Evolutionary conservation across 768 basidiomycete genomes (phyloP).

Genomic region (Termitomyces sp.): DNA sequence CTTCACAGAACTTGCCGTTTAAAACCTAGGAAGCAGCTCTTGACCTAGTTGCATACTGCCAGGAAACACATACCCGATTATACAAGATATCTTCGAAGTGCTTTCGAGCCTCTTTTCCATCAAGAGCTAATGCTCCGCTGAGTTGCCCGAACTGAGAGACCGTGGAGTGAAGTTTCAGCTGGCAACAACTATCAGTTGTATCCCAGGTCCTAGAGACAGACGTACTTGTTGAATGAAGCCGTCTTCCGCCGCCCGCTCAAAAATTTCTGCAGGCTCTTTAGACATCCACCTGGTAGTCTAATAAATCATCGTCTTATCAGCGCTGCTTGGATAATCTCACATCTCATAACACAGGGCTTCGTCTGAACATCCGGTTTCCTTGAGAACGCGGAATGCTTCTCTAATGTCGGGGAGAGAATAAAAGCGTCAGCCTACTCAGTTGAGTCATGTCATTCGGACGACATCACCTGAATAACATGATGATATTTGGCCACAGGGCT

Average conservation of each 20-base stretch:
- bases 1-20: constrained; percentile 51
- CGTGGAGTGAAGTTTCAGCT: constrained; percentile 57
- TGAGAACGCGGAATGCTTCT: constrained; percentile 55
- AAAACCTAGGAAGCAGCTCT: constrained; percentile 32
- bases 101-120: constrained; percentile 39
- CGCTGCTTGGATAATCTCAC: constrained; percentile 20
- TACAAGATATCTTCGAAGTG: constrained; percentile 57
- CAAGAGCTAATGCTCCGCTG: constrained; percentile 49
- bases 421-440: background rate
- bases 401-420: constrained; percentile 19
- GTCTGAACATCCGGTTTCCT: constrained; percentile 61
- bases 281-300: constrained; percentile 52
- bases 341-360: constrained; percentile 65
- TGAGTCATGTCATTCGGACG: background rate
- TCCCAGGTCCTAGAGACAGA: background rate
- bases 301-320: background rate
- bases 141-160: constrained; percentile 62
- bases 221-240: constrained; percentile 54
- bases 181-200: constrained; percentile 2
- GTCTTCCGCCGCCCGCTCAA: constrained; percentile 62
- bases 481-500: constrained; percentile 64
- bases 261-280: constrained; percentile 65
- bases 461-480: constrained; percentile 49
- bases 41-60: background rate
- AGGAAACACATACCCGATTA: constrained; percentile 35